Evolutionary conservation across 2,329 filamentous ascomycete genomes (phyloP).

Genomic region (Arthrobotrys megalospora): DNA sequence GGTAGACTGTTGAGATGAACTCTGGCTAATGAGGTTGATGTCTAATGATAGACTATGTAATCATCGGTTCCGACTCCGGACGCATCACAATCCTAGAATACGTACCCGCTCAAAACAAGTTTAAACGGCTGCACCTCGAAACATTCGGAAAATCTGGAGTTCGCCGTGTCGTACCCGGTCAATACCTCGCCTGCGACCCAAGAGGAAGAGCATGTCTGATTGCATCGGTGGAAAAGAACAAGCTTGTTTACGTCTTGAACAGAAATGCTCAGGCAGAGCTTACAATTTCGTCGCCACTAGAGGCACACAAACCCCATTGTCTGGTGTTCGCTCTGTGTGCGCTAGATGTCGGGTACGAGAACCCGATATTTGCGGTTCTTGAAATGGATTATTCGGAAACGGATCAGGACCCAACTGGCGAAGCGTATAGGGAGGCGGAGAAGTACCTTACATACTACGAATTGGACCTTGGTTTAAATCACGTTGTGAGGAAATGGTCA

Average conservation of each 20-base stretch:
- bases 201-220: slow-evolving; percentile 96
- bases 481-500: slow-evolving; percentile 96
- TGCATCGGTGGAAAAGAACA: slow-evolving; percentile 97
- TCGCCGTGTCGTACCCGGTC: slow-evolving; percentile 91
- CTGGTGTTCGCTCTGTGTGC: slow-evolving; percentile 89
- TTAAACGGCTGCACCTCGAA: slow-evolving; percentile 91
- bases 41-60: slow-evolving; percentile 83
- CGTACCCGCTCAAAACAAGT: slow-evolving; percentile 85
- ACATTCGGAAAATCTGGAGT: slow-evolving; percentile 98
- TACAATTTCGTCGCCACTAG: slow-evolving; percentile 95
- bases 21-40: slow-evolving; percentile 44
- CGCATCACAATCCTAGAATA: slow-evolving; percentile 96
- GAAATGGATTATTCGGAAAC: slow-evolving; percentile 93
- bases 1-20: slow-evolving; percentile 52
- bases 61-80: slow-evolving; percentile 94
- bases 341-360: slow-evolving; percentile 95
- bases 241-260: slow-evolving; percentile 98
- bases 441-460: slow-evolving; percentile 97
- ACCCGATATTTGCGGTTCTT: slow-evolving; percentile 94
- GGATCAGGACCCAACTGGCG: slow-evolving; percentile 90
- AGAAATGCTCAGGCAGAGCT: slow-evolving; percentile 94
- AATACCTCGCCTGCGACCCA: slow-evolving; percentile 95
- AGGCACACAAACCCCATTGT: slow-evolving; percentile 93
- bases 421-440: slow-evolving; percentile 84
- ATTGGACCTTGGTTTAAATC: slow-evolving; percentile 94